phyloP scores from a whole-genome alignment of 176 grass and related monocot genomes.

The Stipa capillata region DNA sequence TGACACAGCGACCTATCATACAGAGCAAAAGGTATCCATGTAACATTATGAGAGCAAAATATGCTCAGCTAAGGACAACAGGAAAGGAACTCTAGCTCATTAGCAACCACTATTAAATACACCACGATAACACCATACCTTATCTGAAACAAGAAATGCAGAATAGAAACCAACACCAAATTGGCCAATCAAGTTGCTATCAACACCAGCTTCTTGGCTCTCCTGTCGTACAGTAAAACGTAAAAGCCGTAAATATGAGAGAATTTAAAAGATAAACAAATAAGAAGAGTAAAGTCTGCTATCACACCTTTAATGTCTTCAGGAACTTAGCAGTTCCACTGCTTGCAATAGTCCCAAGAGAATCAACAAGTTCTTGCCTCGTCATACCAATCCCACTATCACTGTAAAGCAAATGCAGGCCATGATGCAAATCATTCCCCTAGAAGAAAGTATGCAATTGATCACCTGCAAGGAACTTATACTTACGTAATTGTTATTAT shows the following conservation, averaged over 20 bases:
- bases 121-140: conserved; percentile 46
- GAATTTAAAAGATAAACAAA: not conserved
- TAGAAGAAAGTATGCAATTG: not conserved
- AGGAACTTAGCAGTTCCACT: conserved; percentile 98
- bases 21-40: not conserved
- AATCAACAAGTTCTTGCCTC: conserved; percentile 86
- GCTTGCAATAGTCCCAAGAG: conserved; percentile 89
- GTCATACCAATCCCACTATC: conserved; percentile 99
- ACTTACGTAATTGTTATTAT: conserved; percentile 87
- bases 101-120: not conserved
- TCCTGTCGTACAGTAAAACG: conserved; percentile 46
- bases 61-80: not conserved
- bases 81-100: not conserved
- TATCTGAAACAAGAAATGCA: conserved; percentile 87
- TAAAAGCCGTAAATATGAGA: not conserved
- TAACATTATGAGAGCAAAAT: not conserved
- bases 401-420: conserved; percentile 32
- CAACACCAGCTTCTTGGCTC: conserved; percentile 75
- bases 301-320: conserved; percentile 78
- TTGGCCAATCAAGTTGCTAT: conserved; percentile 97
- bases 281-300: not conserved
- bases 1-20: conserved; percentile 68
- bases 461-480: not conserved
- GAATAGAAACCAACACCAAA: conserved; percentile 99
- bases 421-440: not conserved